Conservation (phyloP, 345 rosid species). For the Populus simonii region DNA sequence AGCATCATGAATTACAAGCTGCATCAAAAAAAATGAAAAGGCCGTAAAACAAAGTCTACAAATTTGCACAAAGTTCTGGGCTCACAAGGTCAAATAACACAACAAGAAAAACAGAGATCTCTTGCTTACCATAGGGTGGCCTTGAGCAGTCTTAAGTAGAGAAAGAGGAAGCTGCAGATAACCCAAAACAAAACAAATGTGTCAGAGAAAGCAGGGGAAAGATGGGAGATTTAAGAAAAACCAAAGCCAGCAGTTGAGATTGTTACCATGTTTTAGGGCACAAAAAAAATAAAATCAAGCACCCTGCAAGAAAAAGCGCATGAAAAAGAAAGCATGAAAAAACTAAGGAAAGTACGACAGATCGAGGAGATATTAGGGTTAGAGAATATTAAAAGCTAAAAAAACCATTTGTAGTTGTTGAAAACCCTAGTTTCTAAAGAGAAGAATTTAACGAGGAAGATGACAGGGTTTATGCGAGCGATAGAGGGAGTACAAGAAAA, state of each 20-base stretch:
- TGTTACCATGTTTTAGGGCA: constrained; percentile 14
- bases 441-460: background rate
- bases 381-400: background rate
- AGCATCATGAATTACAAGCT: constrained; percentile 24
- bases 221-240: background rate
- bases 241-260: background rate
- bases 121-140: constrained; percentile 70
- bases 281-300: background rate
- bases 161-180: constrained; percentile 72
- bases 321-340: background rate
- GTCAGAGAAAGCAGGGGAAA: background rate
- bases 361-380: background rate
- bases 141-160: constrained; percentile 74
- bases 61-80: background rate
- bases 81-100: background rate
- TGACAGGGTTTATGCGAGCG: background rate
- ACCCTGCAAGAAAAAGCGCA: constrained; percentile 3
- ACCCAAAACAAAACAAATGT: background rate
- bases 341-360: background rate
- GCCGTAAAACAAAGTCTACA: background rate
- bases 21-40: background rate
- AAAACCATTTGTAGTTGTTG: background rate
- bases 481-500: background rate
- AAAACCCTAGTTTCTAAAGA: background rate
- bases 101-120: background rate